Conservation (phyloP, 2,329 filamentous ascomycete genomes). For the Chaetomiaceae sp. region DNA sequence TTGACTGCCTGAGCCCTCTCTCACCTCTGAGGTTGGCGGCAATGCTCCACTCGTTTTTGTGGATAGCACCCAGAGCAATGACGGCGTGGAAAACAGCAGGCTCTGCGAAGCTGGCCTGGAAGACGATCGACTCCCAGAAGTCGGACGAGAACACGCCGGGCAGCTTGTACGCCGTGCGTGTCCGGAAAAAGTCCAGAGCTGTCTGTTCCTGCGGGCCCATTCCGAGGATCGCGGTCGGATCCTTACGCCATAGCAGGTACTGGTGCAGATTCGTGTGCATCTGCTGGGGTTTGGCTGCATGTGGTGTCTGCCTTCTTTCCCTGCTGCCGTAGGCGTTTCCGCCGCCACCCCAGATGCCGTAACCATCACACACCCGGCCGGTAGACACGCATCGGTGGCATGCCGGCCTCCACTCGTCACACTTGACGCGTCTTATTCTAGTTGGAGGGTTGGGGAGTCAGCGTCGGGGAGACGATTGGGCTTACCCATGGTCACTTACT, state of each 20-base stretch:
- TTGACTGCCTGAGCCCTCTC: background rate
- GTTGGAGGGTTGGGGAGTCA: background rate
- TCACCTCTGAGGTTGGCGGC: conserved; percentile 1
- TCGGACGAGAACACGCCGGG: conserved; percentile 31
- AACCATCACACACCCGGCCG: conserved; percentile 23
- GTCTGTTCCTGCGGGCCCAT: conserved; percentile 27
- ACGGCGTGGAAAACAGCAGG: conserved; percentile 36
- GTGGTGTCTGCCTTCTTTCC: background rate
- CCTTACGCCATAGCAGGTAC: too few relatives aligned
- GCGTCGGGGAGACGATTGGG: background rate
- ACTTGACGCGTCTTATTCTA: conserved; percentile 25
- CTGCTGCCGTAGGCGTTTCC: background rate
- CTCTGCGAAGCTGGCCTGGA: conserved; percentile 32
- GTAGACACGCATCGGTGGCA: conserved; percentile 21
- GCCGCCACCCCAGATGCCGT: conserved; percentile 22
- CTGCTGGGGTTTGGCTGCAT: background rate
- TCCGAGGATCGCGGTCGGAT: background rate
- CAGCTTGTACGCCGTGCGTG: conserved; percentile 32
- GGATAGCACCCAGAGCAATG: conserved; percentile 34
- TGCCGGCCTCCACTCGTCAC: conserved; percentile 21
- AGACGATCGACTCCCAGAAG: conserved; percentile 35
- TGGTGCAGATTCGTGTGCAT: background rate
- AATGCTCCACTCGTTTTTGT: conserved; percentile 20
- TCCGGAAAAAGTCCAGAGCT: conserved; percentile 40
- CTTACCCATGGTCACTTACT: background rate